Conservation (phyloP, 1,139 yeast species). For the Yamadazyma spencermartinsiae region DNA sequence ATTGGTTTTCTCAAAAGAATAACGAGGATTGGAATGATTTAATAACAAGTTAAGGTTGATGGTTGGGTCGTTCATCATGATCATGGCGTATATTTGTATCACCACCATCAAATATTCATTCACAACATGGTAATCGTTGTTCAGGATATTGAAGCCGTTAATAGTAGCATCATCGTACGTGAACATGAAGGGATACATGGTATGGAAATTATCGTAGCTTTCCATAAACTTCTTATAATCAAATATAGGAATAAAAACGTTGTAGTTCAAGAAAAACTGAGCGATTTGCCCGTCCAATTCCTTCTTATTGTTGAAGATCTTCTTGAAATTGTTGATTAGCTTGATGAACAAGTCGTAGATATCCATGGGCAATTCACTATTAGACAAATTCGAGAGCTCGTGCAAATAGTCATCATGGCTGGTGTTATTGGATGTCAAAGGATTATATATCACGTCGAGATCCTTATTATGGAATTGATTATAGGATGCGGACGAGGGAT, state of each 20-base stretch:
- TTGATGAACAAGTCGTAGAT: slow-evolving; percentile 48
- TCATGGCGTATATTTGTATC: slow-evolving; percentile 48
- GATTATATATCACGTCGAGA: slow-evolving; percentile 44
- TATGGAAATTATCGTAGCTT: slow-evolving; percentile 56
- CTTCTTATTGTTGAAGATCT: slow-evolving; percentile 40
- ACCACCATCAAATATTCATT: slow-evolving; percentile 51
- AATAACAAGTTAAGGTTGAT: slow-evolving; percentile 41
- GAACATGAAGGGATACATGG: slow-evolving; percentile 55
- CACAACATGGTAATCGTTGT: slow-evolving; percentile 50
- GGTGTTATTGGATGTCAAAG: slow-evolving; percentile 34
- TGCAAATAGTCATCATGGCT: slow-evolving; percentile 21
- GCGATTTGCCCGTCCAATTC: slow-evolving; percentile 55
- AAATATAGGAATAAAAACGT: slow-evolving; percentile 60
- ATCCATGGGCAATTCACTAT: slow-evolving; percentile 37
- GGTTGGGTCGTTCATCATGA: slow-evolving; percentile 49
- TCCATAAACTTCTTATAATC: slow-evolving; percentile 59
- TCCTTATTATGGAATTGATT: slow-evolving; percentile 44
- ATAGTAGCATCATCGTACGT: slow-evolving; percentile 52
- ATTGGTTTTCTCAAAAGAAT: slow-evolving; percentile 18
- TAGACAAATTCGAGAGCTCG: slow-evolving; percentile 21
- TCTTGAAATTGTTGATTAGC: slow-evolving; percentile 48
- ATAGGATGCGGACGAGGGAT: slow-evolving; percentile 41
- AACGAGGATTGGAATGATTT: slow-evolving; percentile 41
- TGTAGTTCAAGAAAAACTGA: slow-evolving; percentile 56
- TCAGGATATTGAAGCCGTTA: slow-evolving; percentile 51